These are phyloP conservation scores for Erodium texanum DNA, from an alignment of 441 rosid genomes.

Conservation along the genomic window DNA sequence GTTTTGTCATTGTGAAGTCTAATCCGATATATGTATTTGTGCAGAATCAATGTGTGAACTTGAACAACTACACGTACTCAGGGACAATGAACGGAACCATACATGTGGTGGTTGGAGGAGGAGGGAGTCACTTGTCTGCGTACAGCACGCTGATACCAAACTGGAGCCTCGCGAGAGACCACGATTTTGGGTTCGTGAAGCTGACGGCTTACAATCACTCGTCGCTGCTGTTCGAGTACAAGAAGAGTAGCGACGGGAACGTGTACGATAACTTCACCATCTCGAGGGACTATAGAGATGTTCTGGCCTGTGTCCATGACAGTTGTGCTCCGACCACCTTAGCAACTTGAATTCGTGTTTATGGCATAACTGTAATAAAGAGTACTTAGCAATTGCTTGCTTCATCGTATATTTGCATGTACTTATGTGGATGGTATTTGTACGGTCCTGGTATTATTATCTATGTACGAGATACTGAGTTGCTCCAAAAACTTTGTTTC, in stretches of 20 bases:
- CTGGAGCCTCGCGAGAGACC: slow-evolving; percentile 71
- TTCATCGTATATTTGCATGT: no score
- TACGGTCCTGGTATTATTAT: no score
- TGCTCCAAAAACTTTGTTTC: no score
- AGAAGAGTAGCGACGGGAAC: slow-evolving; percentile 61
- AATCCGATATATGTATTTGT: no score
- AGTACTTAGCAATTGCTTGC: no score
- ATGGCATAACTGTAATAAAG: no score
- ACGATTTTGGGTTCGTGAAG: slow-evolving; percentile 70
- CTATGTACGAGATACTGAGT: no score
- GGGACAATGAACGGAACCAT: slow-evolving; percentile 71
- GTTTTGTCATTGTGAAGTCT: no score
- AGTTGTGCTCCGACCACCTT: slow-evolving; percentile 29
- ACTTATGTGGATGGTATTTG: no score
- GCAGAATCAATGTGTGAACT: slow-evolving; percentile 58
- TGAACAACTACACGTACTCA: slow-evolving; percentile 41
- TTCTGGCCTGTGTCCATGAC: slow-evolving; percentile 69
- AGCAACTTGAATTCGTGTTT: no score
- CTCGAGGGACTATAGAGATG: slow-evolving; percentile 71
- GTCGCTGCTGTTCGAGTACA: slow-evolving; percentile 66
- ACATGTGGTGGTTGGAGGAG: slow-evolving; percentile 55
- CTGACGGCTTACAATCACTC: slow-evolving; percentile 70
- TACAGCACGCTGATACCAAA: slow-evolving; percentile 39
- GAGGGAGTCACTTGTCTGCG: slow-evolving; percentile 10
- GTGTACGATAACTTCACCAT: slow-evolving; percentile 72